A percentile compares a stretch with the other conserved stretches of the same genome.
Conservation (phyloP, 2,329 filamentous ascomycete species). For the Neofusicoccum umdonicola region DNA sequence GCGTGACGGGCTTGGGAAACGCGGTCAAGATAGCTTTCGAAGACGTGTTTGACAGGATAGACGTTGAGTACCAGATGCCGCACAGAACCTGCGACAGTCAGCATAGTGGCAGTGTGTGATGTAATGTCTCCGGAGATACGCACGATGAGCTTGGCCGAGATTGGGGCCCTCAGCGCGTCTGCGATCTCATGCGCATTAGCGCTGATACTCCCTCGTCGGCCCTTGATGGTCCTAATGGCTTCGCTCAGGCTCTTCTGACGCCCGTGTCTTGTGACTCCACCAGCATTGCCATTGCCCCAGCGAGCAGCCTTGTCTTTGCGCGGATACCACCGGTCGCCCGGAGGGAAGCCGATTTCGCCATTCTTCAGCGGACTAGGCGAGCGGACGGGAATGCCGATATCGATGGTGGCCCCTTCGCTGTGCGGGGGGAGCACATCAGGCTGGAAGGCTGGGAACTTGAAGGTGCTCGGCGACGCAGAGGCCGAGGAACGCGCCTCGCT, state of each 20-base stretch:
- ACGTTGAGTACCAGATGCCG: constrained; percentile 90
- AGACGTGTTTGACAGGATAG: constrained; percentile 93
- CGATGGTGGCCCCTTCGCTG: constrained; percentile 26
- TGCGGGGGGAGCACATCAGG: constrained; percentile 40
- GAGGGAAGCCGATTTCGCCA: constrained; percentile 20
- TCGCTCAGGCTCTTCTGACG: constrained; percentile 86
- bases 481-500: constrained; percentile 15
- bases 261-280: constrained; percentile 49
- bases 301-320: constrained; percentile 53
- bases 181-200: constrained; percentile 93
- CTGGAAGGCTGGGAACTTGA: constrained; percentile 48
- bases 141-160: constrained; percentile 88
- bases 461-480: constrained; percentile 32
- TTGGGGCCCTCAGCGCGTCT: constrained; percentile 82
- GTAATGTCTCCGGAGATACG: constrained; percentile 31
- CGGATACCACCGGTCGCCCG: constrained; percentile 60
- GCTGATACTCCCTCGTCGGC: constrained; percentile 78
- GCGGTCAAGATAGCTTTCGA: constrained; percentile 95
- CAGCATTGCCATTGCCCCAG: constrained; percentile 37
- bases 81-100: constrained; percentile 66
- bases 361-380: constrained; percentile 17
- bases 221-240: constrained; percentile 79
- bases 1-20: constrained; percentile 83
- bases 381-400: constrained; percentile 16
- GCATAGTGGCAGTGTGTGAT: background rate